Evolutionary conservation across 805 yeast species (phyloP), one percentile per base, ranked within the genome.

Genomic region (Cyberlindnera samutprakarnensis): DNA sequence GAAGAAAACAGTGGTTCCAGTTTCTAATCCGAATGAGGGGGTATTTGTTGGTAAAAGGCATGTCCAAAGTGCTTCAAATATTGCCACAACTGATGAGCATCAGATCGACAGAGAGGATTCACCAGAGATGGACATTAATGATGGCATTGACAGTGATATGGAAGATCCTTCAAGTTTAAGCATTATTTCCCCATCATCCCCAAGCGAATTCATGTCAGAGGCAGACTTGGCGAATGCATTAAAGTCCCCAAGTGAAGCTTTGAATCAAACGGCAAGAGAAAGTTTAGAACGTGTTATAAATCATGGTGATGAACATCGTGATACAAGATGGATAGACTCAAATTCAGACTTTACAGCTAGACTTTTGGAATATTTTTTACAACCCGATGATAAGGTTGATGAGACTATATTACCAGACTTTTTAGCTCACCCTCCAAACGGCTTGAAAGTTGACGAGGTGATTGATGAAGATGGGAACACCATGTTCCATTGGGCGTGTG

Each of bases 401-500:
- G 61, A 48, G 18, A 28, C 42, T 9, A 43, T 55, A 4, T 64
- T 82, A 18, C 94, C 94, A 0, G 73, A 69, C 16, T 76, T 82
- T 47, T 60, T 84, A 12, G 60, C 69, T 23, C 66, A 74, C 42
- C 79, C 85, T 1, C 77, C 82, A 2, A 64, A 68, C 16, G 79
- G 72, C 33, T 78, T 81, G 46, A 74, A 82, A 42, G 69, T 83
- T 39, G 77, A 65, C 51, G 84, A 81, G 32, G 77, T 86, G 4
- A 84, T 92, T 17, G 98, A 92, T 53, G 88, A 84, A 37, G 96
- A 92, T 51, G 94, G 95, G 2, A 94, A 92, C 51, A 83, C 96
- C 0, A 81, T 95, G 2, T 76, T 92, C 44, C 98, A 92, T 57
- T 92, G 97, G 96, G 95, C 97, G 0, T 86, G 96, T 38, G 82